These are phyloP conservation scores for Blastocystis sp. DNA, from an alignment of 352 stramenopile species.

Conservation along the genomic window DNA sequence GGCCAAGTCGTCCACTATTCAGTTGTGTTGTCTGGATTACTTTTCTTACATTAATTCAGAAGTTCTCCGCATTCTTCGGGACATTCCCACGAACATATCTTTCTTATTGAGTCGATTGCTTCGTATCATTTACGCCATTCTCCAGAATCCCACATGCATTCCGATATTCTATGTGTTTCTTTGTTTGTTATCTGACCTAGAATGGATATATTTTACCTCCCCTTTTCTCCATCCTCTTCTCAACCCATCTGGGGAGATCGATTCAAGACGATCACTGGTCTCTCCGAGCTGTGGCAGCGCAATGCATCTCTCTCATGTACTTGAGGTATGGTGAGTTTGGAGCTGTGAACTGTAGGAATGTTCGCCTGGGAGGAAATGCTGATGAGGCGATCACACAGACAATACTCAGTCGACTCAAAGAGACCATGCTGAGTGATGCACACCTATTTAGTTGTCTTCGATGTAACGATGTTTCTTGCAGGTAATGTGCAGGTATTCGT, in stretches of 20 bases:
- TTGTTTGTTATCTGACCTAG: not conserved
- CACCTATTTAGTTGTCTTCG: not conserved
- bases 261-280: not conserved
- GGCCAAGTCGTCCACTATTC: too few relatives aligned
- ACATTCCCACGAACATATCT: not conserved
- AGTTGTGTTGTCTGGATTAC: not conserved
- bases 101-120: not conserved
- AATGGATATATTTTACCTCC: not conserved
- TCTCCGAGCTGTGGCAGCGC: not conserved
- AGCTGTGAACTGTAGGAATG: not conserved
- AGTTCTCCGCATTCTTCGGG: not conserved
- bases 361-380: too few relatives aligned
- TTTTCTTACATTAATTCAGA: not conserved
- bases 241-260: not conserved
- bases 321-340: not conserved
- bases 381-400: not conserved
- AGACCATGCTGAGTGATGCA: not conserved
- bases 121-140: not conserved
- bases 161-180: not conserved
- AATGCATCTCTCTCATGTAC: not conserved
- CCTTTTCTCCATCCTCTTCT: constrained; percentile 3
- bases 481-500: not conserved
- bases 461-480: not conserved
- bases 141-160: not conserved
- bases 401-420: not conserved